Evolutionary conservation across 306 rosid genomes (phyloP).

Genomic region (Quercus robur): DNA sequence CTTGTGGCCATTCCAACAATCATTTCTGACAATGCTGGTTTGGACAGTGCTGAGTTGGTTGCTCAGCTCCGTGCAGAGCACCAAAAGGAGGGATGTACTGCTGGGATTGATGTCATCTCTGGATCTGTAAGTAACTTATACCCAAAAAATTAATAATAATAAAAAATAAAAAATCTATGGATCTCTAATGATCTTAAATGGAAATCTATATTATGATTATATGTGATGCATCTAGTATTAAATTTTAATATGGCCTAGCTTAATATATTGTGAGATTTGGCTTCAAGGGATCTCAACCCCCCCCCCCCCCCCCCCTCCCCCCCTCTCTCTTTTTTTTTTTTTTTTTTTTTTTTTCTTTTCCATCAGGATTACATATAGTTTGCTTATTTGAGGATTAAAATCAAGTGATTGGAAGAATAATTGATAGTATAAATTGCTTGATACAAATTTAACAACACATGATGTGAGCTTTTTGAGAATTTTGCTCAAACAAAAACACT

Average conservation of each 20-base stretch:
- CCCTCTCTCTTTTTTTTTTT: too few relatives aligned
- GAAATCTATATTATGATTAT: background rate
- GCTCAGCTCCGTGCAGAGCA: constrained; percentile 97
- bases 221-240: background rate
- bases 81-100: constrained; percentile 74
- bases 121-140: constrained; percentile 65
- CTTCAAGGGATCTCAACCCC: background rate
- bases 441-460: too few relatives aligned
- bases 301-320: background rate
- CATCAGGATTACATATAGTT: background rate
- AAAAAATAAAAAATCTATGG: constrained; percentile 39
- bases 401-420: too few relatives aligned
- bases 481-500: too few relatives aligned
- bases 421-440: too few relatives aligned
- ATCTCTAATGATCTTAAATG: constrained; percentile 48
- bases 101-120: constrained; percentile 92
- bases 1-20: constrained; percentile 83
- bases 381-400: too few relatives aligned
- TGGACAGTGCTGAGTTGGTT: constrained; percentile 95
- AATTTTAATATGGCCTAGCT: background rate
- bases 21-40: constrained; percentile 96
- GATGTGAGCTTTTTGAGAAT: too few relatives aligned
- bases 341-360: too few relatives aligned
- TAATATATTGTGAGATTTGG: background rate
- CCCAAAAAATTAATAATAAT: too few relatives aligned